Percentiles rank a stretch among this genome's conserved stretches.
Conservation (phyloP, 2,329 filamentous ascomycete genomes). For the Tolypocladium pustulatum region DNA sequence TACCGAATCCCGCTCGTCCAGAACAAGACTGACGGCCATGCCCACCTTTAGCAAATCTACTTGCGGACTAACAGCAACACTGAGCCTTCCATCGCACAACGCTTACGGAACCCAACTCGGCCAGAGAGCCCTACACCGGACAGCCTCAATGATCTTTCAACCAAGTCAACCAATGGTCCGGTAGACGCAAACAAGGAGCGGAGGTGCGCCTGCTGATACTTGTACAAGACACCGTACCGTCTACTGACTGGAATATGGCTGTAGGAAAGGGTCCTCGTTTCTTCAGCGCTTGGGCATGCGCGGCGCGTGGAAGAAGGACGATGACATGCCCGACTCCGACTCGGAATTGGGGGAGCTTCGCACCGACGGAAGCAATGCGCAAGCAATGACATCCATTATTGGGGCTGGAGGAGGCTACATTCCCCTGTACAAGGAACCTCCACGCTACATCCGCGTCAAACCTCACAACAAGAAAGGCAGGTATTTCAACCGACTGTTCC, state of each 20-base stretch:
- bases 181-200: conserved; percentile 48
- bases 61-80: conserved; percentile 24
- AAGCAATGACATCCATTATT: conserved; percentile 69
- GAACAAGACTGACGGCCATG: background rate
- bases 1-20: background rate
- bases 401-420: conserved; percentile 62
- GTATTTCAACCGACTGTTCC: conserved; percentile 79
- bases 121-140: conserved; percentile 41
- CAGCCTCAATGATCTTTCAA: conserved; percentile 26
- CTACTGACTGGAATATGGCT: conserved; percentile 5
- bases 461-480: conserved; percentile 69
- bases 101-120: conserved; percentile 39
- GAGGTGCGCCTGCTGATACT: conserved; percentile 35
- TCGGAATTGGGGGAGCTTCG: conserved; percentile 60
- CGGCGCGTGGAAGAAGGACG: conserved; percentile 62
- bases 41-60: conserved; percentile 24
- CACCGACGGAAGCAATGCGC: conserved; percentile 71
- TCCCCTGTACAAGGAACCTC: conserved; percentile 78
- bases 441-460: conserved; percentile 80
- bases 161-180: conserved; percentile 24
- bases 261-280: conserved; percentile 79
- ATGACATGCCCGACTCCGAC: conserved; percentile 48
- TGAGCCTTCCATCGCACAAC: conserved; percentile 40
- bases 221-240: background rate
- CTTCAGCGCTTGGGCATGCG: conserved; percentile 71